Base-by-base conservation (phyloP, 2,329 filamentous ascomycete genomes). In the Colletotrichum lini region DNA sequence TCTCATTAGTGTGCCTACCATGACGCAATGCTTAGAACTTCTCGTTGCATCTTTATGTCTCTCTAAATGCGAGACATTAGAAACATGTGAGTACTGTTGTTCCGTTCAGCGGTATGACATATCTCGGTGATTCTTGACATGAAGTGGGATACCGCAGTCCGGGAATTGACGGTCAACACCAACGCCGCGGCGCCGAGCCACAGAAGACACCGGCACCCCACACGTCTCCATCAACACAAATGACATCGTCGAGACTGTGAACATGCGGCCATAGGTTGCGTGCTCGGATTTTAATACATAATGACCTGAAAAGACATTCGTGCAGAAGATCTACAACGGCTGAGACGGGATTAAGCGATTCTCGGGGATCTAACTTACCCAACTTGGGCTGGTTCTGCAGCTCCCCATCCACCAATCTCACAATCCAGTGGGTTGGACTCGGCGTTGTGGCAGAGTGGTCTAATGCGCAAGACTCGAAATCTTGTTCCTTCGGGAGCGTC, bases 391-490 rank as follows among this genome's bases (percentile, higher is more conserved):
- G 16, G 0, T 15, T 15, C 1, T 44, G 4, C 16, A 18, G 15
- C 12, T 15, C 15, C 2, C 5, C 7, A 5, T 6, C 15, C 16
- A 54, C 2, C 10, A n/a, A 16, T 6, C 15, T 38, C 12, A 42
- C 13, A 3, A 1, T 21, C 13, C 0, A 16, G 4, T 40, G n/a
- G 16, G 12, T 9, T 4, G 15, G 4, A 26, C 26, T 0, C 18
- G 59, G 59, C 59, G 59, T 61, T 61, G 59, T 61, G 59, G 59
- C 59, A 61, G 59, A 61, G 59, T 61, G 59, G 59, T 61, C 59
- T 61, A 61, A 61, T 61, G 59, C 59, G 59, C 59, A 61, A 61
- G 59, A 61, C 59, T 61, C 50, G 59, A 61, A 61, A 61, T 61
- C 45, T 61, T 61, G 59, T 61, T 61, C 59, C 59, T 61, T 61